These are phyloP conservation scores for Samsoniella hepiali DNA, from an alignment of 2,329 filamentous ascomycete species.

Conservation along the genomic window DNA sequence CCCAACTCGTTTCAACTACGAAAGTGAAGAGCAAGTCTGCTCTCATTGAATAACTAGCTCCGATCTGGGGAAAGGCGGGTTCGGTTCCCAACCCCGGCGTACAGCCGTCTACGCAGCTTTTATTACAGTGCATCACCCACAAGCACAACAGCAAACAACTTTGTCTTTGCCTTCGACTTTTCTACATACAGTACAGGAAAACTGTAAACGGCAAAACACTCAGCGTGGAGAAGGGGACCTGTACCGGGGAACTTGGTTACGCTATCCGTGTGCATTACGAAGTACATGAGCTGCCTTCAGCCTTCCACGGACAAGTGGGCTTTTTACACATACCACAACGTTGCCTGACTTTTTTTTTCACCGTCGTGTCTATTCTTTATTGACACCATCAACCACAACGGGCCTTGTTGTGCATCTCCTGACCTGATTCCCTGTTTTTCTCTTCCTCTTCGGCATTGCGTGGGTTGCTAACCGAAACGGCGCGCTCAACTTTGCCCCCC, in stretches of 20 bases:
- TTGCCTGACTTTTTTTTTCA: conserved; percentile 2
- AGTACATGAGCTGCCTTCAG: conserved; percentile 1
- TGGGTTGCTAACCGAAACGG: not conserved
- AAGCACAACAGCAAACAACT: not conserved
- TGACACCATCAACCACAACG: not conserved
- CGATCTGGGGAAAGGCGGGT: conserved; percentile 15
- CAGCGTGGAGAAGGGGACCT: not conserved
- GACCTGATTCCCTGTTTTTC: not conserved
- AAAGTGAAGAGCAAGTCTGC: not conserved
- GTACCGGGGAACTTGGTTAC: not conserved
- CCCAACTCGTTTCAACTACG: not conserved
- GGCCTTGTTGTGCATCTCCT: not conserved
- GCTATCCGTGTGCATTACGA: not conserved
- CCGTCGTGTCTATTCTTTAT: not conserved
- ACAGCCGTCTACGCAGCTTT: not conserved
- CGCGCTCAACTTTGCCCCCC: not conserved
- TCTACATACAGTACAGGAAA: not conserved
- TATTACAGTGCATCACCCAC: not conserved
- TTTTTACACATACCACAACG: conserved; percentile 5
- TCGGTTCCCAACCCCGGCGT: conserved; percentile 3
- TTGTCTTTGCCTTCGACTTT: not conserved
- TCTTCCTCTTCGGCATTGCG: conserved; percentile 2
- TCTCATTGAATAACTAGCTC: not conserved
- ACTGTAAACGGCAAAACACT: not conserved
- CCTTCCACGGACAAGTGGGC: conserved; percentile 7